Percentiles rank a stretch among this genome's conserved stretches.
Evolutionary conservation across 2,329 filamentous ascomycete genomes (phyloP).

Genomic region (Boeremia exigua): DNA sequence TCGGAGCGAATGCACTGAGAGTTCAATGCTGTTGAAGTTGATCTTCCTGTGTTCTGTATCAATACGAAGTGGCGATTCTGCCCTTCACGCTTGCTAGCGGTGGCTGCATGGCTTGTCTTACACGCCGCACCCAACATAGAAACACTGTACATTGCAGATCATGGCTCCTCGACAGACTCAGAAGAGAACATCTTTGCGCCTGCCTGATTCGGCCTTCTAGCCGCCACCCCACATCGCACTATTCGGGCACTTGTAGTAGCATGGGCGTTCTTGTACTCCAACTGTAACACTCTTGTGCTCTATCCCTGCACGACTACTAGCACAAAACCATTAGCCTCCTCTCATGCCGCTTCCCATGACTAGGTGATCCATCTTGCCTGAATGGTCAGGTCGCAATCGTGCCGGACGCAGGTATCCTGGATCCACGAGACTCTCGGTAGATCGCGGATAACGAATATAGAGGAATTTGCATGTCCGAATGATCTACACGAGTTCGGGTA

Average conservation of each 20-base stretch:
- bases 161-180: not conserved
- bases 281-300: not conserved
- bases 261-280: conserved; percentile 9
- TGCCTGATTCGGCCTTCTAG: conserved; percentile 21
- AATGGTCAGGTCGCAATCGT: not conserved
- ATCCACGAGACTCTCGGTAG: not conserved
- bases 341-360: not conserved
- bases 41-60: conserved; percentile 3
- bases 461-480: not conserved
- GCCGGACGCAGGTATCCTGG: not conserved
- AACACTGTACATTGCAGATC: not conserved
- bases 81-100: not conserved
- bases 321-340: not conserved
- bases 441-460: not conserved
- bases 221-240: conserved; percentile 23
- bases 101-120: not conserved
- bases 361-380: not conserved
- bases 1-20: not conserved
- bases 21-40: not conserved
- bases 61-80: conserved; percentile 7
- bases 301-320: not conserved
- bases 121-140: not conserved
- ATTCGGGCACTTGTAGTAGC: conserved; percentile 10
- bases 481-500: conserved; percentile 3
- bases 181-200: not conserved